Base-by-base conservation (phyloP, 2,329 filamentous ascomycete species). In the Stachybotrys chartarum region DNA sequence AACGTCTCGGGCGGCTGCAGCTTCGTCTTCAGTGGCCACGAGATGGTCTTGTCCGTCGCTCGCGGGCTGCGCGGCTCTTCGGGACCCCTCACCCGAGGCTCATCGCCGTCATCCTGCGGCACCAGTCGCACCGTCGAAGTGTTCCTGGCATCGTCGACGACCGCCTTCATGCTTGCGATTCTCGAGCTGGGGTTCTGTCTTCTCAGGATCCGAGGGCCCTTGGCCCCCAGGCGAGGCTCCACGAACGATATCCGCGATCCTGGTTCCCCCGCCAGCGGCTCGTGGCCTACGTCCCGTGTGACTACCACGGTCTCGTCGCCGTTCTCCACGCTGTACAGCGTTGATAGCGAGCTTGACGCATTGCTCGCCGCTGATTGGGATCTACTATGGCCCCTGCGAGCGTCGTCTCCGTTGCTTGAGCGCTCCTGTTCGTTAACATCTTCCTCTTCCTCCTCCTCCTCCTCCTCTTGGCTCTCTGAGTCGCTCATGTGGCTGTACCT, bases 251-350 rank as follows among this genome's bases (percentile, higher is more conserved):
- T 42, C 14, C 35, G 35, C 35, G 14, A 10, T 42, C 35, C 35
- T 42, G 35, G 35, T 42, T 10, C 35, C 35, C 69, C 69, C 1
- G 70, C 60, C 50, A 73, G 73, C 0, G 71, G 70, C 32, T 73
- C 71, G 24, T 63, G 56, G 1, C 53, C 31, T 16, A 44, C 59
- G 46, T 32, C 56, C 49, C 7, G 53, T 10, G 10, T 10, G 10
- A 14, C 35, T 5, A 14, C 10, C 35, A 10, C 56, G 17, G 67
- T 67, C 7, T 75, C 72, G 8, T 76, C 72, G 1, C 71, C 68
- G 54, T 81, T 79, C 32, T 80, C 78, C 51, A 77, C 78, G 56
- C 80, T 83, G 58, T 82, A 82, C 6, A 84, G 64, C 0, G 81
- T 84, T 5, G 81, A 84, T 6, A 84, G 68, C 3, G 78, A 76